Evolutionary conservation across 768 basidiomycete species (phyloP).

Genomic region (Trametes cubensis): DNA sequence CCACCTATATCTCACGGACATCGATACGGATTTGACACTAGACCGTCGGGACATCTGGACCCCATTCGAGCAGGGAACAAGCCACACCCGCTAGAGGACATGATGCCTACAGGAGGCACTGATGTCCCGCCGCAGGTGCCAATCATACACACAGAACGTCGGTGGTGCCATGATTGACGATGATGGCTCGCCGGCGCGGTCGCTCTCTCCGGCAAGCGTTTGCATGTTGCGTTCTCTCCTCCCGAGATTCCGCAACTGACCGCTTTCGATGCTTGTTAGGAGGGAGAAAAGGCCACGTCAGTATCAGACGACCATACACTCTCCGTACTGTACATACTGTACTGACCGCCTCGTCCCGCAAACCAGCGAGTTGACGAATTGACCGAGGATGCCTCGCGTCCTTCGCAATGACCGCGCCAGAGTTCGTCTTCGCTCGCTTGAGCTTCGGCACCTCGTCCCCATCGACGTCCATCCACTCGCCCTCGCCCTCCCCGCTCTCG

Average conservation of each 20-base stretch:
- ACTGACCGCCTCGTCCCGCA: conserved; percentile 75
- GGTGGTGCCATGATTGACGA: no score
- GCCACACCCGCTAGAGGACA: no score
- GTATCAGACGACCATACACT: neutral
- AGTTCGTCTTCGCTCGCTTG: conserved; percentile 66
- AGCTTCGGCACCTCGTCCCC: conserved; percentile 48
- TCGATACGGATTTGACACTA: no score
- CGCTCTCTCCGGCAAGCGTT: conserved; percentile 89
- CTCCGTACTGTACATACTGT: neutral
- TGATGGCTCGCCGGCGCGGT: conserved; percentile 52
- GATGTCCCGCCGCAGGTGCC: no score
- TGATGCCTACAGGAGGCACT: no score
- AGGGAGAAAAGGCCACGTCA: conserved; percentile 8
- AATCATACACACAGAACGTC: no score
- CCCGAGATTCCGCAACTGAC: conserved; percentile 79
- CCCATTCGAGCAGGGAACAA: no score
- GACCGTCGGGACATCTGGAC: no score
- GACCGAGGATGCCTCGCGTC: conserved; percentile 61
- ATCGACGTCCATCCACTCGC: conserved; percentile 47
- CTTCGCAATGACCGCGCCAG: conserved; percentile 56
- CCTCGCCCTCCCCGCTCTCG: conserved; percentile 44
- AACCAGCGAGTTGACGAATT: conserved; percentile 75
- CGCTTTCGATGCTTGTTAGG: conserved; percentile 78
- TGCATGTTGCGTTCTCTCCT: conserved; percentile 86
- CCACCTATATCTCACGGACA: no score